Conservation (phyloP, 2,329 filamentous ascomycete species). For the Aspergillus quadricinctus region DNA sequence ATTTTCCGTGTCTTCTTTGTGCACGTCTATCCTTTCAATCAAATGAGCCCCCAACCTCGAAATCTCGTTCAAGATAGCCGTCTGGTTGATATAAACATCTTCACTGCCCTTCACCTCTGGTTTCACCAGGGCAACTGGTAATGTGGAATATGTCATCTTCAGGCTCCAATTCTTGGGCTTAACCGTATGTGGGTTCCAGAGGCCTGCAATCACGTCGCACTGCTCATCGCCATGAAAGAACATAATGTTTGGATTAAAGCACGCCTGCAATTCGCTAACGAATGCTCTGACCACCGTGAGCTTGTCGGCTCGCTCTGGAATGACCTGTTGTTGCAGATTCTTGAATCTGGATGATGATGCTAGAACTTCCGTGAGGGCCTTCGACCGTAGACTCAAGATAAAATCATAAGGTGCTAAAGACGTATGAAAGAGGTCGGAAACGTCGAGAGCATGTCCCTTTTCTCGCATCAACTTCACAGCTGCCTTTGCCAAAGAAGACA, state of each 20-base stretch:
- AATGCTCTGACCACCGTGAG: slow-evolving; percentile 61
- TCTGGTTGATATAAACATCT: slow-evolving; percentile 34
- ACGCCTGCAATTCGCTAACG: slow-evolving; percentile 60
- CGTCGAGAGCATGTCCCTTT: slow-evolving; percentile 51
- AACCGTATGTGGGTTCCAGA: slow-evolving; percentile 57
- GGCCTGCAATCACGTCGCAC: slow-evolving; percentile 56
- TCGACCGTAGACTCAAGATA: slow-evolving; percentile 65
- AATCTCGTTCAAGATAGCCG: slow-evolving; percentile 42
- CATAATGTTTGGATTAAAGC: slow-evolving; percentile 67
- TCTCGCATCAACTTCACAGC: slow-evolving; percentile 60
- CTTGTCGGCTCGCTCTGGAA: slow-evolving; percentile 45
- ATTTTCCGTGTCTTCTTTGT: slow-evolving; percentile 16
- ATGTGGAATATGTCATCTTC: slow-evolving; percentile 36
- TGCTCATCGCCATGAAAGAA: slow-evolving; percentile 69
- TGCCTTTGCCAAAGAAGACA: slow-evolving; percentile 76
- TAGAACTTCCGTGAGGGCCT: slow-evolving; percentile 41
- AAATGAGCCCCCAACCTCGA: slow-evolving; percentile 55
- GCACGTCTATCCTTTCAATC: slow-evolving; percentile 62
- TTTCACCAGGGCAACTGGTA: slow-evolving; percentile 15
- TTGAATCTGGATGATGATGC: slow-evolving; percentile 58
- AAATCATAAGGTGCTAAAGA: slow-evolving; percentile 78
- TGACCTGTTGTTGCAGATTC: slow-evolving; percentile 61
- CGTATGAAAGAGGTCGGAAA: slow-evolving; percentile 64
- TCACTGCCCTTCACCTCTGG: slow-evolving; percentile 11
- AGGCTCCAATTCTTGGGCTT: slow-evolving; percentile 31